These are phyloP conservation scores for Dendrocalamus sinicus DNA, from an alignment of 176 grass and related monocot genomes.

Conservation along the genomic window DNA sequence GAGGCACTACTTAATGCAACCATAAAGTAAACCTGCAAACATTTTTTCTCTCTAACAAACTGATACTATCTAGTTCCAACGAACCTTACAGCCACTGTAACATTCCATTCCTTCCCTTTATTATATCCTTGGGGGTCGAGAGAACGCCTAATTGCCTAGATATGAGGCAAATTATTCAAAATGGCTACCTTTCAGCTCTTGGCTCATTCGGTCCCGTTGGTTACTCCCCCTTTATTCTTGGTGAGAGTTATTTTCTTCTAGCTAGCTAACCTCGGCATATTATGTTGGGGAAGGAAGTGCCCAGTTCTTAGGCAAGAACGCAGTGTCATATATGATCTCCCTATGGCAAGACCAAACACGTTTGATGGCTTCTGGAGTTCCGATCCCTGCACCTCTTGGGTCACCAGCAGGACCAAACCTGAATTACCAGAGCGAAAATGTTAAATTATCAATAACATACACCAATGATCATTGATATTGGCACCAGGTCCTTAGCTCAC, in stretches of 20 bases:
- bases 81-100: background rate
- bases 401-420: slow-evolving; percentile 98
- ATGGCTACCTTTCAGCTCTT: background rate
- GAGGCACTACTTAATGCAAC: background rate
- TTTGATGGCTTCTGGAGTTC: slow-evolving; percentile 93
- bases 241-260: background rate
- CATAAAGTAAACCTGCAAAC: background rate
- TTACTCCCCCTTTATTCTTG: slow-evolving; percentile 34
- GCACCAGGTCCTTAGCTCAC: slow-evolving; percentile 40
- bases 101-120: background rate
- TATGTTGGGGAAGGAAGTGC: slow-evolving; percentile 69
- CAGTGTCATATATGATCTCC: slow-evolving; percentile 90
- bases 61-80: background rate
- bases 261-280: background rate
- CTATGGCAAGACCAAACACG: slow-evolving; percentile 98
- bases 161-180: slow-evolving; percentile 32
- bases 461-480: background rate
- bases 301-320: slow-evolving; percentile 66
- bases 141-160: slow-evolving; percentile 11
- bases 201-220: background rate
- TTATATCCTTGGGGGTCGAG: slow-evolving; percentile 8
- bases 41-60: background rate
- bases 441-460: background rate
- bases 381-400: slow-evolving; percentile 90
- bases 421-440: background rate